A percentile compares a stretch with the other conserved stretches of the same genome.
Evolutionary conservation across 2,329 filamentous ascomycete species (phyloP).

Genomic region (Phoma sp.): DNA sequence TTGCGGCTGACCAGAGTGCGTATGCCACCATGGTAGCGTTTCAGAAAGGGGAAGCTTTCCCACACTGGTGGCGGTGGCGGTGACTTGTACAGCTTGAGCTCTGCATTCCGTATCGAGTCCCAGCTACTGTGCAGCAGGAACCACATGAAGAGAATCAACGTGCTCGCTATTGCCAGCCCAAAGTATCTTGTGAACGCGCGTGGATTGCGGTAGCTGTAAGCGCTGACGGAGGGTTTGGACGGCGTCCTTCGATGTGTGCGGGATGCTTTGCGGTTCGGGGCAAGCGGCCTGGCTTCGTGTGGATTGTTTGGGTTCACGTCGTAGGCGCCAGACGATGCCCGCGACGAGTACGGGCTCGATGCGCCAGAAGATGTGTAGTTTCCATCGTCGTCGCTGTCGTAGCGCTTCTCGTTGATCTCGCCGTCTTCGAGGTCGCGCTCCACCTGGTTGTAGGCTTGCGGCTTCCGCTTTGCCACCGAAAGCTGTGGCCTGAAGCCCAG

Average conservation of each 20-base stretch:
- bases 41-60: constrained; percentile 86
- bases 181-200: constrained; percentile 80
- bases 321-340: constrained; percentile 50
- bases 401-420: constrained; percentile 51
- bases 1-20: constrained; percentile 70
- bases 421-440: constrained; percentile 44
- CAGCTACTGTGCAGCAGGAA: constrained; percentile 77
- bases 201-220: constrained; percentile 68
- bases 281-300: constrained; percentile 27
- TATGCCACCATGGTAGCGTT: constrained; percentile 89
- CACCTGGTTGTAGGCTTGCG: constrained; percentile 41
- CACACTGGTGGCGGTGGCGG: constrained; percentile 74
- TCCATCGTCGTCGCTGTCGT: constrained; percentile 39
- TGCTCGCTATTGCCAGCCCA: constrained; percentile 72
- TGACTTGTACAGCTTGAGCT: constrained; percentile 65
- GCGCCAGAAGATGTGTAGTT: constrained; percentile 50
- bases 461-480: constrained; percentile 48
- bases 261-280: constrained; percentile 21
- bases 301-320: constrained; percentile 41
- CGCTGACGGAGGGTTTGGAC: constrained; percentile 41
- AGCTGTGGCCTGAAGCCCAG: constrained; percentile 46
- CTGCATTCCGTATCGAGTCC: constrained; percentile 69
- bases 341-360: constrained; percentile 61
- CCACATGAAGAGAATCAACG: constrained; percentile 78
- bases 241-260: constrained; percentile 24